These are phyloP conservation scores for Lactifluus volemus DNA, from an alignment of 768 basidiomycete species.

Conservation along the genomic window DNA sequence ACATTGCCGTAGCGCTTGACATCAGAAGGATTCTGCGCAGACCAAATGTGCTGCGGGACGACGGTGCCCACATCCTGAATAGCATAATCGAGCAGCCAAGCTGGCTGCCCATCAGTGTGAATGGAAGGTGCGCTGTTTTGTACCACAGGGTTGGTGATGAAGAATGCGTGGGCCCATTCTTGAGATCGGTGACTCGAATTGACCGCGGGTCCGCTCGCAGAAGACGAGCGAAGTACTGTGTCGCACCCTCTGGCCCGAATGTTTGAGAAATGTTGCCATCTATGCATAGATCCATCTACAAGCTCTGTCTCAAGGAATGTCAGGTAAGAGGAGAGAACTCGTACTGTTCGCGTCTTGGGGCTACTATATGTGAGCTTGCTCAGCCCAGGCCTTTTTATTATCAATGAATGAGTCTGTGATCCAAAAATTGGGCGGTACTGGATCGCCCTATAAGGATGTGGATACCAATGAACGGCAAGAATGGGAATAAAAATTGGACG, in stretches of 20 bases:
- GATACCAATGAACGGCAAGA: no score
- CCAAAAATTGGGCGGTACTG: no score
- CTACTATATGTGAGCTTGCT: no score
- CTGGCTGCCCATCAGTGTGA: not conserved
- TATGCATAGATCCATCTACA: not conserved
- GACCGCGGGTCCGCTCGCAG: not conserved
- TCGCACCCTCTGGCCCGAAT: not conserved
- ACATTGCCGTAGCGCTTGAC: not conserved
- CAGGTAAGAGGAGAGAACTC: not conserved
- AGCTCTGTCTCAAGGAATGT: not conserved
- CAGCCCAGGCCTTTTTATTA: no score
- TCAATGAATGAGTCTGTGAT: no score
- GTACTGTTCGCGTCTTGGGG: not conserved
- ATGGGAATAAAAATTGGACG: no score
- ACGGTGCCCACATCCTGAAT: not conserved
- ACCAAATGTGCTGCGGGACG: slow-evolving; percentile 9
- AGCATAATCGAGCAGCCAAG: not conserved
- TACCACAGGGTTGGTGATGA: not conserved
- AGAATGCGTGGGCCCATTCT: slow-evolving; percentile 1
- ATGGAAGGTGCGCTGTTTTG: not conserved
- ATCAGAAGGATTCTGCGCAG: not conserved
- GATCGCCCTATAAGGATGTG: no score
- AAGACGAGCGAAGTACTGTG: not conserved
- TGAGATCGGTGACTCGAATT: not conserved
- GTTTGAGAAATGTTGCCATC: slow-evolving; percentile 4